These are phyloP conservation scores for Bipolaris oryzae DNA, from an alignment of 2,329 filamentous ascomycete genomes.

Conservation along the genomic window DNA sequence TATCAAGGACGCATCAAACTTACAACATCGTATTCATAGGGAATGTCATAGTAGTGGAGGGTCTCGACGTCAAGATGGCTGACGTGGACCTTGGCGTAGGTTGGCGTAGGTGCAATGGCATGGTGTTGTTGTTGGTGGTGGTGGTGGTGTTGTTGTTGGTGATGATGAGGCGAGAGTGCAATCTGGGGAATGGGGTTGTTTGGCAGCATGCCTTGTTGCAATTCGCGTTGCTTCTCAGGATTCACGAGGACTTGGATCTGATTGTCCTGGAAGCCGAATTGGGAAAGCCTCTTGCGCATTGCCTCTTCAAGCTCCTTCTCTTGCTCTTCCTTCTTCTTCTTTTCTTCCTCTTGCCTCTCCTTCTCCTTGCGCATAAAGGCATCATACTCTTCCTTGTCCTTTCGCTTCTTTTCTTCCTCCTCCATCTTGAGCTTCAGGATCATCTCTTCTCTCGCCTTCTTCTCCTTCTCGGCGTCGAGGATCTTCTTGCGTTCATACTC, in stretches of 20 bases:
- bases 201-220: constrained; percentile 44
- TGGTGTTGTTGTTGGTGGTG: constrained; percentile 8
- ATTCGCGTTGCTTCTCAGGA: constrained; percentile 52
- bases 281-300: constrained; percentile 53
- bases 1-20: constrained; percentile 26
- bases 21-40: constrained; percentile 56
- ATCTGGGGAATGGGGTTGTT: constrained; percentile 37
- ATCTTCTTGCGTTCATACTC: constrained; percentile 47
- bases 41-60: constrained; percentile 55
- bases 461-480: constrained; percentile 46
- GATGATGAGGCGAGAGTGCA: constrained; percentile 7
- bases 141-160: constrained; percentile 7
- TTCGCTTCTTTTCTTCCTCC: constrained; percentile 49
- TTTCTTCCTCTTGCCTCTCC: constrained; percentile 50
- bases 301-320: constrained; percentile 53
- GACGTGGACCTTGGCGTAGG: constrained; percentile 56
- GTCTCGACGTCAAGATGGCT: constrained; percentile 56
- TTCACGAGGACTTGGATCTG: constrained; percentile 57
- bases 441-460: constrained; percentile 46
- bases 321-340: constrained; percentile 48
- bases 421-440: constrained; percentile 50
- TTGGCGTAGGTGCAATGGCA: constrained; percentile 40
- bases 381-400: constrained; percentile 52
- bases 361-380: constrained; percentile 50
- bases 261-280: constrained; percentile 55